These are phyloP conservation scores for Ogataea thermomethanolica DNA, from an alignment of 805 yeast genomes.

Conservation along the genomic window DNA sequence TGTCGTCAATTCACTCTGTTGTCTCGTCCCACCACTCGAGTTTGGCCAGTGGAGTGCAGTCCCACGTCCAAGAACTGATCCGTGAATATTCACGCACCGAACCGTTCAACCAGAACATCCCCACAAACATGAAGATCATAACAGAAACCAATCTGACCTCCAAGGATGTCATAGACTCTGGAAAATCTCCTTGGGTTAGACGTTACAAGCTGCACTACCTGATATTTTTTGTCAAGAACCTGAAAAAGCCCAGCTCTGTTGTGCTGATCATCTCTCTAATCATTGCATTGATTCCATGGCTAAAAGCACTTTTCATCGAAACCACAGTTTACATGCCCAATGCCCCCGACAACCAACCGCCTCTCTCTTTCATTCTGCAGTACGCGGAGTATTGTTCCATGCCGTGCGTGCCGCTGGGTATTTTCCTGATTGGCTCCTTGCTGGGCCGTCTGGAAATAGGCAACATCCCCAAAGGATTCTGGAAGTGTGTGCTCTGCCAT, in stretches of 20 bases:
- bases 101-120: slow-evolving; percentile 29
- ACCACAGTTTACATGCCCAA: slow-evolving; percentile 29
- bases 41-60: slow-evolving; percentile 13
- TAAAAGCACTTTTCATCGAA: slow-evolving; percentile 43
- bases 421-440: slow-evolving; percentile 51
- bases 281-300: slow-evolving; percentile 54
- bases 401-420: slow-evolving; percentile 56
- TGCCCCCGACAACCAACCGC: slow-evolving; percentile 51
- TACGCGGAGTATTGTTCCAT: slow-evolving; percentile 45
- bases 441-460: slow-evolving; percentile 47
- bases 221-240: slow-evolving; percentile 40
- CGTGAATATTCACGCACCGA: slow-evolving; percentile 35
- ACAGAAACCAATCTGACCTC: slow-evolving; percentile 34
- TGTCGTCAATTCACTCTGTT: slow-evolving; percentile 5
- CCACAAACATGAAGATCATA: slow-evolving; percentile 30
- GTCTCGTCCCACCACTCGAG: slow-evolving; percentile 5
- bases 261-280: slow-evolving; percentile 43
- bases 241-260: slow-evolving; percentile 47
- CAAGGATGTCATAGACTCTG: slow-evolving; percentile 26
- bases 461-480: slow-evolving; percentile 47
- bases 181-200: slow-evolving; percentile 25
- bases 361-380: slow-evolving; percentile 51
- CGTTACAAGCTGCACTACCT: slow-evolving; percentile 30
- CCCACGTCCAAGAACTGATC: slow-evolving; percentile 30
- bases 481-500: slow-evolving; percentile 50